A percentile compares a stretch with the other conserved stretches of the same genome.
These are phyloP conservation scores for Casuarina equisetifolia DNA, from an alignment of 306 rosid genomes.

Conservation along the genomic window DNA sequence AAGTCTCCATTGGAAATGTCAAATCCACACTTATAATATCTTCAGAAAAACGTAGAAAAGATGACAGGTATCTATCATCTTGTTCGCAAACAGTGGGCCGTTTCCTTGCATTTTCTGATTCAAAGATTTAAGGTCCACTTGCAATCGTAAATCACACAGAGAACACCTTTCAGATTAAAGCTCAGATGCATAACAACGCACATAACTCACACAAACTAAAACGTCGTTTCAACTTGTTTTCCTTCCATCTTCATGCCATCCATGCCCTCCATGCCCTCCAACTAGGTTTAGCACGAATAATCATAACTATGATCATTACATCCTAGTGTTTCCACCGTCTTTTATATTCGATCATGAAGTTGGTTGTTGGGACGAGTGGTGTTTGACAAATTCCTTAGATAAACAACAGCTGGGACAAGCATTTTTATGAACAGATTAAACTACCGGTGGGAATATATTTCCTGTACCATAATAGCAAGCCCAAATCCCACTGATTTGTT, in stretches of 20 bases:
- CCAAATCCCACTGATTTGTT: constrained; percentile 21
- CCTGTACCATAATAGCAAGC: constrained; percentile 11
- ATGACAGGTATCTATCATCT: no score
- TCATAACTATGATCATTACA: background rate
- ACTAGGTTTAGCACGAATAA: background rate
- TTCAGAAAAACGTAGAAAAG: no score
- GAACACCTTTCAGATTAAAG: background rate
- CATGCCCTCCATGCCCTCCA: background rate
- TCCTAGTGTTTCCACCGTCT: background rate
- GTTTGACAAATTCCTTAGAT: constrained; percentile 8
- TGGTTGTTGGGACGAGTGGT: constrained; percentile 23
- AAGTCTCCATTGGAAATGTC: no score
- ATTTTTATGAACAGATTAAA: constrained; percentile 2
- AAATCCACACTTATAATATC: no score
- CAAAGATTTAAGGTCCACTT: background rate
- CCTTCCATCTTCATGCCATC: background rate
- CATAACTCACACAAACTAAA: no score
- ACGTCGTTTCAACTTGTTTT: background rate
- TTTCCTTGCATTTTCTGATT: constrained; percentile 1
- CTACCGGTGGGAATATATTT: background rate
- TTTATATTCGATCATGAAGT: constrained; percentile 5
- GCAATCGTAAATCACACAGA: background rate
- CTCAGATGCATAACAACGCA: no score
- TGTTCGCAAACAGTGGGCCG: background rate
- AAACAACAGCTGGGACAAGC: constrained; percentile 16